Conservation (phyloP, 768 basidiomycete species). For the Amanita thiersii region DNA sequence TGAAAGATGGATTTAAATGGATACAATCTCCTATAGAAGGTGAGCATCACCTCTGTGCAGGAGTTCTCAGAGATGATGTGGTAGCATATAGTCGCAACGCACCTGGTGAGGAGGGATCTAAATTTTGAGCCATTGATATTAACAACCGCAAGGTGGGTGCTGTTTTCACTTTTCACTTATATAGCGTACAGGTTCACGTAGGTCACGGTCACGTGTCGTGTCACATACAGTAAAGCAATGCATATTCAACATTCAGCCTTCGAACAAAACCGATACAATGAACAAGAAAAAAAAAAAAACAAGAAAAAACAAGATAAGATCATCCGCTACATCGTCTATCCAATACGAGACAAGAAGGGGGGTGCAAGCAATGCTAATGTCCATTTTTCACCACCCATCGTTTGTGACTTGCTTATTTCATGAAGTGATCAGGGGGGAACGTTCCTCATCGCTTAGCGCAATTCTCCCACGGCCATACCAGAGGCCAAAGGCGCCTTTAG, state of each 20-base stretch:
- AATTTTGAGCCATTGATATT: constrained; percentile 7
- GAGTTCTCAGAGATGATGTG: background rate
- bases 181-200: background rate
- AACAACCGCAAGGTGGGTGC: too few relatives aligned
- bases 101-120: constrained; percentile 18
- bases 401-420: background rate
- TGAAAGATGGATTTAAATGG: constrained; percentile 91
- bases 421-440: constrained; percentile 66
- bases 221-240: constrained; percentile 4
- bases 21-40: constrained; percentile 86
- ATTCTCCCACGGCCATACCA: constrained; percentile 42
- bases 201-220: constrained; percentile 2
- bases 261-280: background rate
- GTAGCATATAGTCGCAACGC: background rate
- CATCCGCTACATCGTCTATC: background rate
- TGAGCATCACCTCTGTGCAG: constrained; percentile 36
- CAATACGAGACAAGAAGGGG: too few relatives aligned
- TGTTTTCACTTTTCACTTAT: background rate
- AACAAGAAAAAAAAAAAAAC: background rate
- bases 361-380: too few relatives aligned
- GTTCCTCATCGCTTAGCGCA: constrained; percentile 77
- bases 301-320: constrained; percentile 7
- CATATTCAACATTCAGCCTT: background rate
- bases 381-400: background rate
- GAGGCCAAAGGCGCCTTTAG: constrained; percentile 64